Base-by-base conservation (phyloP, 164 flowering plant genomes). In the Stephania yunnanensis region DNA sequence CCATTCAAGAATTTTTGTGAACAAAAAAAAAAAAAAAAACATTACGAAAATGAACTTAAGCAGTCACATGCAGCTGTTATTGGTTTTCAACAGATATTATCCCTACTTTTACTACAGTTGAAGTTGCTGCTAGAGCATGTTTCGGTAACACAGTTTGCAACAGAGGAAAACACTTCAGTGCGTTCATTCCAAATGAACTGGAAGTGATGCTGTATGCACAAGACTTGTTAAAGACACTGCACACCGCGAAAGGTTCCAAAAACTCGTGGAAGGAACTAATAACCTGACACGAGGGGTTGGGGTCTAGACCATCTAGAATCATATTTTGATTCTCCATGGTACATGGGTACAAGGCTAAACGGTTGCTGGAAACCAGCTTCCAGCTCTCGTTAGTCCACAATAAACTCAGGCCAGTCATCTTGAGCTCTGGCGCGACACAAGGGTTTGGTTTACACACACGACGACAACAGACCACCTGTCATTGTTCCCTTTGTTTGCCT, bases 321-420 rank as follows among this genome's bases (percentile, higher is more conserved):
- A 68, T 78, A 78, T 71, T 73, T 76, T 67, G 77, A 76, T 76
- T 74, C 75, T 63, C 30, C 30, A 58, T 68, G 71, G 31, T 69
- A 45, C 55, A 82, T 36, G 82, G 70, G 73, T 80, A 81, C 78
- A 66, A n/a, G 17, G 52, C 71, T 50, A 80, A 78, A 84, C 6
- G 81, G 80, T 55, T 77, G 87, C 91, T 68, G 79, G 84, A 88
- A 88, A 83, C 92, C 92, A 61, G 50, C 80, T 88, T 85, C 91
- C 84, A 74, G 83, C 91, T 79, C 36, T 85, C 88, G 72, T 68
- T 71, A 73, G 83, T 82, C 78, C 81, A 79, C 73, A 75, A 65
- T 48, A 25, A 4, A 12, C 69, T 74, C 70, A 81, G 77, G 81
- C 87, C 86, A 69, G 78, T 69, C 53, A 79, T 81, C 81, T 75